Evolutionary conservation across 2,329 filamentous ascomycete species (phyloP).

Genomic region (Nannizziopsis barbatae): DNA sequence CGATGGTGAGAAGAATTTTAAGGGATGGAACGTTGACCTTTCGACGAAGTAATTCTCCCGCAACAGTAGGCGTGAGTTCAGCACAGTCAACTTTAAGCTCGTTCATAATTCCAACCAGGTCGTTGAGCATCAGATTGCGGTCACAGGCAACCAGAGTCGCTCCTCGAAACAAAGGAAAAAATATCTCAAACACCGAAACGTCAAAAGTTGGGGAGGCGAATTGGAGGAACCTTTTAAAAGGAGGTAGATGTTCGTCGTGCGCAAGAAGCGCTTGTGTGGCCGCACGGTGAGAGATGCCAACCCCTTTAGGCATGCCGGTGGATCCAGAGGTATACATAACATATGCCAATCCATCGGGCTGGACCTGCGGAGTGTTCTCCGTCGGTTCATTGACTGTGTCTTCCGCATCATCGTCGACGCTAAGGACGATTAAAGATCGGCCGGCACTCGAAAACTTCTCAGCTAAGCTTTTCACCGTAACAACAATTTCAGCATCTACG

Average conservation of each 20-base stretch:
- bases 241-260: conserved; percentile 65
- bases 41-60: conserved; percentile 60
- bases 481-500: conserved; percentile 55
- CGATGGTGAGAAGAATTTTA: conserved; percentile 69
- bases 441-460: conserved; percentile 18
- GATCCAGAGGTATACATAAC: conserved; percentile 91
- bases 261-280: conserved; percentile 72
- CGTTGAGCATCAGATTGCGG: conserved; percentile 58
- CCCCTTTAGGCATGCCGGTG: conserved; percentile 80
- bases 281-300: conserved; percentile 67
- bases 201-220: conserved; percentile 91
- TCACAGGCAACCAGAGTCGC: conserved; percentile 61
- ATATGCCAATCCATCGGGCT: conserved; percentile 51
- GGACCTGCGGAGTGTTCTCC: background rate
- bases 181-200: conserved; percentile 89
- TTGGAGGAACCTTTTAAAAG: conserved; percentile 70
- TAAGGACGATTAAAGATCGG: conserved; percentile 23
- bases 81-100: conserved; percentile 64
- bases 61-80: conserved; percentile 81
- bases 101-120: conserved; percentile 58
- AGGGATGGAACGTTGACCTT: conserved; percentile 56
- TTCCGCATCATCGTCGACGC: conserved; percentile 28
- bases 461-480: conserved; percentile 44
- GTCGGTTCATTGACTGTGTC: background rate
- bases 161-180: conserved; percentile 70